Evolutionary conservation across 1,284 basidiomycete genomes (phyloP).

Genomic region (Chalciporus sp.): DNA sequence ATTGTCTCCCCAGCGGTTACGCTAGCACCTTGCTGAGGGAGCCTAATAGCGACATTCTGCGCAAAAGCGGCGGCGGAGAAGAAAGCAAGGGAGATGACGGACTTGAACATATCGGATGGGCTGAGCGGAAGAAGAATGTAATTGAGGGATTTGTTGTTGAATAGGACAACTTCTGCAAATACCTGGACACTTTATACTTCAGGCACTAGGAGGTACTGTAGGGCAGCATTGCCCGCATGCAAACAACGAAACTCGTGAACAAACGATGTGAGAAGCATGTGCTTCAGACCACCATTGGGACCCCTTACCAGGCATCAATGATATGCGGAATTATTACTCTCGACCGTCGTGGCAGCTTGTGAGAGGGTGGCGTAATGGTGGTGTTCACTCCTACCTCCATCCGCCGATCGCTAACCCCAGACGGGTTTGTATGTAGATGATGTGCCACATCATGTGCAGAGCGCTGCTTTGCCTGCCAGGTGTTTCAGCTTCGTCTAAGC

Average conservation of each 20-base stretch:
- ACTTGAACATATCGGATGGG: conserved; percentile 13
- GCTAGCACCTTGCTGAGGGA: conserved; percentile 18
- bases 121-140: background rate
- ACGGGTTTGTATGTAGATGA: no score
- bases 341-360: background rate
- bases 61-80: conserved; percentile 21
- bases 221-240: conserved; percentile 8
- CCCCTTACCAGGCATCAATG: no score
- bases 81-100: conserved; percentile 11
- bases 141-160: background rate
- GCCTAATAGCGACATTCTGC: conserved; percentile 18
- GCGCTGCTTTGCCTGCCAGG: background rate
- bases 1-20: conserved; percentile 18
- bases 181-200: conserved; percentile 8
- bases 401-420: background rate
- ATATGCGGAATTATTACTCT: no score
- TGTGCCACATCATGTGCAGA: no score
- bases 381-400: no score
- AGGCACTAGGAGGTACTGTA: background rate
- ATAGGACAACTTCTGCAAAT: background rate
- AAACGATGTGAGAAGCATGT: no score
- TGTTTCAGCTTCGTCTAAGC: background rate
- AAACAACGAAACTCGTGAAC: background rate
- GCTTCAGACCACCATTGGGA: background rate
- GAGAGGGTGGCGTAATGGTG: background rate